phyloP scores from a whole-genome alignment of 495 filamentous ascomycete genomes.

The Lasiosphaeria ovina region DNA sequence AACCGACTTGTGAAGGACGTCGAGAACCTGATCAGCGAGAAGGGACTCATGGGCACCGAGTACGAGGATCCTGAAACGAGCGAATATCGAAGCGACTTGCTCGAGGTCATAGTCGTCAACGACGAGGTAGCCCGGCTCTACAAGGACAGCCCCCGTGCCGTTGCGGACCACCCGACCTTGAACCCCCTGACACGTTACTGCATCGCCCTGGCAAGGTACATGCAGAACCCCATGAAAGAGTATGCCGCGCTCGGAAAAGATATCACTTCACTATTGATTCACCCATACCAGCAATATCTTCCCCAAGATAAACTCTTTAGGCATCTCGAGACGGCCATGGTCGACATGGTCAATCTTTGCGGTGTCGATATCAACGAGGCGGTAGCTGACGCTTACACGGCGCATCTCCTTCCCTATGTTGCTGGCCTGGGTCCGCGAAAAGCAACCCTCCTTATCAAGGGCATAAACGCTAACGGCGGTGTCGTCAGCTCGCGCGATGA shows the following conservation, averaged over 20 bases:
- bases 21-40: constrained; percentile 68
- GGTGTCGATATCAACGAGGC: constrained; percentile 95
- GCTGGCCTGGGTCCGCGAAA: constrained; percentile 93
- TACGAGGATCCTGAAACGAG: constrained; percentile 62
- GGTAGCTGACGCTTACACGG: constrained; percentile 70
- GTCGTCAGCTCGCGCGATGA: constrained; percentile 77
- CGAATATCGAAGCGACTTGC: constrained; percentile 65
- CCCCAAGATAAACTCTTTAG: constrained; percentile 80
- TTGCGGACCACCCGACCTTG: constrained; percentile 74
- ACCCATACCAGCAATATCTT: constrained; percentile 83
- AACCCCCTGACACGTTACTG: constrained; percentile 79
- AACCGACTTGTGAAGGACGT: constrained; percentile 77
- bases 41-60: constrained; percentile 68
- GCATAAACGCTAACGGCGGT: constrained; percentile 82
- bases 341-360: constrained; percentile 96
- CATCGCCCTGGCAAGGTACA: constrained; percentile 80
- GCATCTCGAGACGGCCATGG: constrained; percentile 87
- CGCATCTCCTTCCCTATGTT: constrained; percentile 86
- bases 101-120: constrained; percentile 90
- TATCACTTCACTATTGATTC: constrained; percentile 80
- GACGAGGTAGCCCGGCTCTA: constrained; percentile 95
- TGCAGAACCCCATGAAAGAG: constrained; percentile 92
- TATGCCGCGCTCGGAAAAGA: constrained; percentile 90
- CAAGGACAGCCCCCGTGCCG: constrained; percentile 82
- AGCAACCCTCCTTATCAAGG: constrained; percentile 80